Evolutionary conservation across 1,139 yeast species (phyloP).

Genomic region (Candida sp.): DNA sequence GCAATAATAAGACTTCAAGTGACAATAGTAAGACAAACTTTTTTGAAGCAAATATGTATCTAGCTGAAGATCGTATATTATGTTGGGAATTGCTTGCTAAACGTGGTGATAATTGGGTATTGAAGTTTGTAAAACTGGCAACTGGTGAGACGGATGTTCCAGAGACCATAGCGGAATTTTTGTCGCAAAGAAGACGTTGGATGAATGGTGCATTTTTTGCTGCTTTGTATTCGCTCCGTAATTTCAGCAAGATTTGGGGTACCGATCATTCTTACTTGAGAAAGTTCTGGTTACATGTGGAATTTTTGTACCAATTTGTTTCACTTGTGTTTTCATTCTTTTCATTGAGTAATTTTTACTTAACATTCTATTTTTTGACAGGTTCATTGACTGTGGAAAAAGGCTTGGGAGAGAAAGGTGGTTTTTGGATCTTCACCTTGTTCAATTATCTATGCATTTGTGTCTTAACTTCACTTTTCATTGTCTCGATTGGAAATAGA

Average conservation of each 20-base stretch:
- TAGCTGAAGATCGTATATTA: slow-evolving; percentile 95
- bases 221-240: slow-evolving; percentile 81
- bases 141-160: slow-evolving; percentile 99
- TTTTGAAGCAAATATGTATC: slow-evolving; percentile 94
- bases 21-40: slow-evolving; percentile 57
- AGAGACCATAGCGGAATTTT: slow-evolving; percentile 83
- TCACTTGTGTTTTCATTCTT: slow-evolving; percentile 82
- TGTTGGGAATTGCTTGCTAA: slow-evolving; percentile 98
- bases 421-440: slow-evolving; percentile 76
- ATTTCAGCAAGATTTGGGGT: slow-evolving; percentile 76
- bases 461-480: slow-evolving; percentile 77
- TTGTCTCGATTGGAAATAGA: slow-evolving; percentile 91
- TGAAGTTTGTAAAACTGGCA: slow-evolving; percentile 89
- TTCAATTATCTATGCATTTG: slow-evolving; percentile 83
- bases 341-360: slow-evolving; percentile 83
- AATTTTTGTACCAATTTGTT: slow-evolving; percentile 78
- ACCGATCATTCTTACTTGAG: slow-evolving; percentile 81
- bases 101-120: slow-evolving; percentile 81
- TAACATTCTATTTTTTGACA: slow-evolving; percentile 89
- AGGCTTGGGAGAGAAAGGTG: slow-evolving; percentile 62
- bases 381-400: slow-evolving; percentile 64
- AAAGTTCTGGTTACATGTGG: slow-evolving; percentile 77
- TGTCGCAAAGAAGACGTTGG: slow-evolving; percentile 97
- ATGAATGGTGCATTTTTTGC: slow-evolving; percentile 97
- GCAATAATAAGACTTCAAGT: slow-evolving; percentile 22